Conservation (phyloP, 2,329 filamentous ascomycete species). For the Coniella vitis region DNA sequence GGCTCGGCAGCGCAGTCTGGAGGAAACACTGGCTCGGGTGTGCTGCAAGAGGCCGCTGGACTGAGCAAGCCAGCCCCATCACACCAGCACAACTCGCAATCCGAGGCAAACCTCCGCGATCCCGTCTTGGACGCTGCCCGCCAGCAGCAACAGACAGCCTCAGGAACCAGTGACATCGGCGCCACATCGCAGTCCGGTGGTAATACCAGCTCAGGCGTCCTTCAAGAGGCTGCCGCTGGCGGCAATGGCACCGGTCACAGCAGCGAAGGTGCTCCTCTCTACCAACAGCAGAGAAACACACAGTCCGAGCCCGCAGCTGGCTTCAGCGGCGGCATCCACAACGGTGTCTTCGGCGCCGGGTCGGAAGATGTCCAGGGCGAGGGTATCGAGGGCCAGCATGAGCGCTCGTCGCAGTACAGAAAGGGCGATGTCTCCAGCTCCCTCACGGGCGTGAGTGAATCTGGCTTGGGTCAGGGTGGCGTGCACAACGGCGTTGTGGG, state of each 20-base stretch:
- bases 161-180: not conserved
- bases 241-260: not conserved
- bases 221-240: not conserved
- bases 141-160: not conserved
- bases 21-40: not conserved
- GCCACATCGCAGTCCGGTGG: not conserved
- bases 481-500: conserved; percentile 3
- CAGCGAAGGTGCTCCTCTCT: not conserved
- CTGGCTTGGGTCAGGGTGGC: conserved; percentile 1
- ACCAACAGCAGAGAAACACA: not conserved
- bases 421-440: not conserved
- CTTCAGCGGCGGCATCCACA: not conserved
- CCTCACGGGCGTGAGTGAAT: not conserved
- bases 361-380: not conserved
- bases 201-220: not conserved
- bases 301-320: not conserved
- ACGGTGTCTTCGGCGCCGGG: not conserved
- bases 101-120: not conserved
- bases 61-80: not conserved
- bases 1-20: not conserved
- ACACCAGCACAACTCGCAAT: not conserved
- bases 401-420: not conserved
- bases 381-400: not conserved
- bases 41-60: not conserved
- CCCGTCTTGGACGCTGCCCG: not conserved